Percentiles rank a stretch among this genome's conserved stretches.
These are phyloP conservation scores for Zygosaccharomyces sapae DNA, from an alignment of 1,139 yeast species.

Conservation along the genomic window DNA sequence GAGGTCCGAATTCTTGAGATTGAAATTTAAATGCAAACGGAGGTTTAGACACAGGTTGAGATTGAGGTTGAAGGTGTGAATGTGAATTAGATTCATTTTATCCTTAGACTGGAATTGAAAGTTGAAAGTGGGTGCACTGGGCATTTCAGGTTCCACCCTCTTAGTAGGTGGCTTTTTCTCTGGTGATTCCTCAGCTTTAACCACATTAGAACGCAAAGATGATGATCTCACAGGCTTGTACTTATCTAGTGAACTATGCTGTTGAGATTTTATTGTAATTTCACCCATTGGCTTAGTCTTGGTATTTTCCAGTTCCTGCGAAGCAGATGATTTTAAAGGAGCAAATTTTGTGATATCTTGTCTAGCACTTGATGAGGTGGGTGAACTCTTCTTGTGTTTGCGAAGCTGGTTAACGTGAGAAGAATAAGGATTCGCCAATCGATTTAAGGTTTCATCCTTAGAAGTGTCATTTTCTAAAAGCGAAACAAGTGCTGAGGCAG, in stretches of 20 bases:
- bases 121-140: constrained; percentile 13
- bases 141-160: constrained; percentile 8
- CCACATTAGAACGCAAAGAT: constrained; percentile 35
- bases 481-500: constrained; percentile 64
- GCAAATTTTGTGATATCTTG: constrained; percentile 6
- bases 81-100: not conserved
- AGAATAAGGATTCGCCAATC: constrained; percentile 54
- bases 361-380: constrained; percentile 9
- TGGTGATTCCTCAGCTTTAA: constrained; percentile 22
- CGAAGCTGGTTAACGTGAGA: constrained; percentile 30
- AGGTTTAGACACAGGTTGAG: not conserved
- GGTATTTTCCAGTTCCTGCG: constrained; percentile 13
- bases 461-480: constrained; percentile 48
- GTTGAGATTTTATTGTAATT: constrained; percentile 6
- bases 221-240: constrained; percentile 39
- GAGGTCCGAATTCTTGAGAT: constrained; percentile 1
- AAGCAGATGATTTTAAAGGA: constrained; percentile 12
- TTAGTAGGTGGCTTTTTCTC: constrained; percentile 6
- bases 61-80: not conserved
- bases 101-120: constrained; percentile 12
- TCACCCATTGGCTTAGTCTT: constrained; percentile 7
- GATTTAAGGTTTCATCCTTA: constrained; percentile 26
- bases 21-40: not conserved
- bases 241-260: constrained; percentile 21
- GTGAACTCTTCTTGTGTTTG: constrained; percentile 23